Base-by-base conservation (phyloP, 73 alveolate genomes). In the Urostyla sp. region DNA sequence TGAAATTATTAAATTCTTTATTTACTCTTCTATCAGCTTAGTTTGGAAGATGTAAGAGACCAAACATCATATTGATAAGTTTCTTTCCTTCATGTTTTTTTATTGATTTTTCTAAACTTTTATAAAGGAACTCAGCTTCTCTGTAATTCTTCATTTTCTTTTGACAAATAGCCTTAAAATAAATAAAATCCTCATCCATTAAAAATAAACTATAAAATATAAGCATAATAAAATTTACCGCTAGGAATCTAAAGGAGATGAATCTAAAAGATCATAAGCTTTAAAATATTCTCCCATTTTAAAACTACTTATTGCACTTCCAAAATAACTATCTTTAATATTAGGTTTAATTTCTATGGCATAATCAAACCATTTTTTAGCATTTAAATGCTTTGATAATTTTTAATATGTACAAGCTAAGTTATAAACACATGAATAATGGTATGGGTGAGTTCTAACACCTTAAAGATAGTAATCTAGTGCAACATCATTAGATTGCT, bases 221-320 rank as follows among this genome's bases (percentile, higher is more conserved):
- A 13, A 13, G 23, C 44, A 21, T 44, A 0, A 8, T 8, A n/a
- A 36, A 38, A 0, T 21, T 45, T 49, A 45, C 84, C 11, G 28
- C 18, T 7, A 44, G 40, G 60, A 15, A 21, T 27, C 40, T 21
- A 0, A 18, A 21, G 72, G 78, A 28, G 56, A 53, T 0, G 43
- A 21, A 21, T 55, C 54, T 34, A 43, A 31, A n/a, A 55, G 35
- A 1, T 84, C 51, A 0, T 74, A 28, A 20, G 82, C 67, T 28
- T 48, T 18, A 20, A 37, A 10, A 23, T 48, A 69, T 23, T 50
- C 59, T 30, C 52, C 60, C 1, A 51, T 57, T 36, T 84, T 84
- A 34, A 74, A 60, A 48, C 72, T 43, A 35, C 79, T 84, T 0
- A 84, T 34, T 5, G 92, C 83, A 26, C 75, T 43, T 28, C 92